Evolutionary conservation across 331 rosid species (phyloP).

Genomic region (Telfairia occidentalis): DNA sequence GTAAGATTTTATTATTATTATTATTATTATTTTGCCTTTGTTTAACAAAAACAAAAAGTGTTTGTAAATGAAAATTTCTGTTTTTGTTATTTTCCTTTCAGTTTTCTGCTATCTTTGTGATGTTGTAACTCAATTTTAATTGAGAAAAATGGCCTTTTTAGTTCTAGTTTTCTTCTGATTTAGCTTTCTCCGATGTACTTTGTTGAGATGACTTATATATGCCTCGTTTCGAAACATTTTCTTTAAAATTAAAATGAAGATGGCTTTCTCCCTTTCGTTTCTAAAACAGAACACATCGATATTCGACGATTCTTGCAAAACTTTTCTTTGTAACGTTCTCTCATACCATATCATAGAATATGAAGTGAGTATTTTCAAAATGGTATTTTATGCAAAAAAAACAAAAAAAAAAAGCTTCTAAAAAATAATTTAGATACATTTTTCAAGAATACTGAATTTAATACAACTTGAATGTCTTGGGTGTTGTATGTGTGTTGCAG

Average conservation of each 20-base stretch:
- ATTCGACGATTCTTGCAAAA: too few species aligned
- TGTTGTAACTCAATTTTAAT: neutral
- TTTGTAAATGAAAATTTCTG: neutral
- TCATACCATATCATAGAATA: neutral
- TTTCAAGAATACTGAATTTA: neutral
- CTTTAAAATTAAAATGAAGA: too few species aligned
- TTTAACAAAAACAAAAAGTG: neutral
- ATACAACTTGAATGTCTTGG: neutral
- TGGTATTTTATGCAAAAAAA: neutral
- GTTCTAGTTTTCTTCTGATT: too few species aligned
- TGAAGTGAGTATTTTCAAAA: neutral
- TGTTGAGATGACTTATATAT: too few species aligned
- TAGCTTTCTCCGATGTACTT: too few species aligned
- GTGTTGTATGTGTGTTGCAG: slow-evolving; percentile 25
- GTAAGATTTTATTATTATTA: slow-evolving; percentile 19
- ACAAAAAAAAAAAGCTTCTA: neutral
- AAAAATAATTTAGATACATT: neutral
- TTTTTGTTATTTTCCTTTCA: too few species aligned
- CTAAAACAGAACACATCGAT: too few species aligned
- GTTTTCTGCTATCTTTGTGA: neutral
- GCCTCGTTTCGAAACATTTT: too few species aligned
- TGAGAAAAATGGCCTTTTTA: too few species aligned
- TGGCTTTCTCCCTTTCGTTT: too few species aligned
- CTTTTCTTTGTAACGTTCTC: neutral
- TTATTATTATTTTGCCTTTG: neutral